phyloP scores from a whole-genome alignment of 352 stramenopile genomes.

The Phytophthora syringae region DNA sequence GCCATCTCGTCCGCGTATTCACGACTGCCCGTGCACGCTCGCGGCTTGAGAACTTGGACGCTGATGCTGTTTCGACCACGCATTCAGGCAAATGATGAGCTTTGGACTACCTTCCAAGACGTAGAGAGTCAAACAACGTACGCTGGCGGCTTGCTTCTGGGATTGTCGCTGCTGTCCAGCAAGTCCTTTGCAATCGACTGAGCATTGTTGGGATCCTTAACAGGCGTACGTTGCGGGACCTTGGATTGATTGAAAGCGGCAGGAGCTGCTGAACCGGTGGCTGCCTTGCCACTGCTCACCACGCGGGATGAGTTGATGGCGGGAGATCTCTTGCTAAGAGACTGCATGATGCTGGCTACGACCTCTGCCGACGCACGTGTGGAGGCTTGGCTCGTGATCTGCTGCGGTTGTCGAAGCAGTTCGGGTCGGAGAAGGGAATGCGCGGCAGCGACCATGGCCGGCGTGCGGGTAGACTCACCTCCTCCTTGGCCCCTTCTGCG shows the following conservation, averaged over 20 bases:
- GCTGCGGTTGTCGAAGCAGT: conserved; percentile 11
- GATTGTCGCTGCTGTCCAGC: neutral
- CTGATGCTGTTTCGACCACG: conserved; percentile 19
- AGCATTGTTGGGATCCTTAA: conserved; percentile 7
- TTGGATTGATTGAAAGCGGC: conserved; percentile 25
- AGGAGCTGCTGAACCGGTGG: neutral
- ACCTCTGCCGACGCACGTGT: conserved; percentile 19
- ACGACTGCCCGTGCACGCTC: conserved; percentile 13
- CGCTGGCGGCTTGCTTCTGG: conserved; percentile 15
- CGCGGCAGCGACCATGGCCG: conserved; percentile 32
- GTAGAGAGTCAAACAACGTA: conserved; percentile 15
- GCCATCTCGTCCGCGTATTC: conserved; percentile 31
- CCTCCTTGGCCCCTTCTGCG: conserved; percentile 7
- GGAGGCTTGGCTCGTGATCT: conserved; percentile 14
- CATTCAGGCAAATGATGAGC: conserved; percentile 19
- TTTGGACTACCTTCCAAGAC: neutral
- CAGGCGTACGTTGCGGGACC: neutral
- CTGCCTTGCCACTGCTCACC: conserved; percentile 12
- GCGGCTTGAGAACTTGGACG: conserved; percentile 33
- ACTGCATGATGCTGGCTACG: conserved; percentile 24
- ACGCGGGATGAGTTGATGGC: conserved; percentile 20
- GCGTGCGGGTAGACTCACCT: conserved; percentile 17
- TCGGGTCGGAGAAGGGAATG: conserved; percentile 25
- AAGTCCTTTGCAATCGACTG: conserved; percentile 15
- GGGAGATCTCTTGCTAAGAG: conserved; percentile 13